These are phyloP conservation scores for Bipolaris gigantea DNA, from an alignment of 2,329 filamentous ascomycete species.

Conservation along the genomic window DNA sequence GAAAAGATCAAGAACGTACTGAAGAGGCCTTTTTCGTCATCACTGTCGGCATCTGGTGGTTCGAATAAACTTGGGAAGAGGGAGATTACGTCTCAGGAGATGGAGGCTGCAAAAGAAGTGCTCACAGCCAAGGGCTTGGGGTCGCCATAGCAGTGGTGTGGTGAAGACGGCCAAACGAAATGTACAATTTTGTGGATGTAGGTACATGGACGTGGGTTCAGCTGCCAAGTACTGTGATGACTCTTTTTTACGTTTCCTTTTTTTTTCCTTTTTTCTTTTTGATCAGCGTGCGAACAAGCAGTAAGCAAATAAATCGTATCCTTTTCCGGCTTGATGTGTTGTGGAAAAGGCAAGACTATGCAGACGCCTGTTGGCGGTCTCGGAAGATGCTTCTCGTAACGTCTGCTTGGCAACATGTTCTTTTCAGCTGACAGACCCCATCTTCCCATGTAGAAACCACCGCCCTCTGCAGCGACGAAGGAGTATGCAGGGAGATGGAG, in stretches of 20 bases:
- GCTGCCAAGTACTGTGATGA: too few species aligned
- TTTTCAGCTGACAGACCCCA: too few species aligned
- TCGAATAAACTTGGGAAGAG: conserved; percentile 2
- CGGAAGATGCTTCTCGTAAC: too few species aligned
- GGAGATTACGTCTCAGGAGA: conserved; percentile 5
- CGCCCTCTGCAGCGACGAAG: too few species aligned
- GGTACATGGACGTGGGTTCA: too few species aligned
- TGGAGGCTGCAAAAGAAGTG: conserved; percentile 13
- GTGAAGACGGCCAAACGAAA: too few species aligned
- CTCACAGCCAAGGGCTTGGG: conserved; percentile 7
- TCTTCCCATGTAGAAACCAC: too few species aligned
- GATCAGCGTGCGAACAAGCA: neutral
- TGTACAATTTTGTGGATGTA: too few species aligned
- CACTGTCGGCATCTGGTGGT: neutral
- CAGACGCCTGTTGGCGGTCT: neutral
- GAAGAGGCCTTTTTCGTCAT: conserved; percentile 10
- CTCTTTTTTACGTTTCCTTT: neutral
- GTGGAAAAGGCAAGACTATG: neutral
- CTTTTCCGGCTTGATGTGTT: neutral
- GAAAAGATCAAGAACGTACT: conserved; percentile 13
- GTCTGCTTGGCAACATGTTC: too few species aligned
- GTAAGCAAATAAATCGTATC: neutral
- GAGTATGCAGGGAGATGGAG: too few species aligned
- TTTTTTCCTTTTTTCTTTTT: neutral
- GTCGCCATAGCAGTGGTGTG: neutral